Evolutionary conservation across 73 alveolate genomes (phyloP).

Genomic region (Tetrahymena borealis): DNA sequence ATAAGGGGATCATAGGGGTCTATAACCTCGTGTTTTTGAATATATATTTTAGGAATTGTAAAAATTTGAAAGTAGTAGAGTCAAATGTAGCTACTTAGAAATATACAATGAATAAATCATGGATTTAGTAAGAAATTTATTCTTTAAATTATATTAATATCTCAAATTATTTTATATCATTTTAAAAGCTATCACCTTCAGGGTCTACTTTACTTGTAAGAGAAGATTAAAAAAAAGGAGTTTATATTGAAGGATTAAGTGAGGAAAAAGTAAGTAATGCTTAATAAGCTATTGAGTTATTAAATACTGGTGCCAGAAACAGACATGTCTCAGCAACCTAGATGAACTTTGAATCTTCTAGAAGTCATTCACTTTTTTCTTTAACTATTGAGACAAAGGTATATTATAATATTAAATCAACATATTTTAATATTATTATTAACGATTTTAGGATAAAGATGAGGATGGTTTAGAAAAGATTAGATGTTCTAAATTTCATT

Average conservation of each 20-base stretch:
- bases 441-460: not conserved
- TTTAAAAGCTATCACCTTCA: not conserved
- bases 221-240: slow-evolving; percentile 74
- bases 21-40: slow-evolving; percentile 71
- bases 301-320: slow-evolving; percentile 67
- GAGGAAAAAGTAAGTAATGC: slow-evolving; percentile 57
- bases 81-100: slow-evolving; percentile 64
- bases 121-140: slow-evolving; percentile 13
- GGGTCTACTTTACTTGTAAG: slow-evolving; percentile 24
- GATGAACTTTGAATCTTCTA: slow-evolving; percentile 78
- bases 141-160: not conserved
- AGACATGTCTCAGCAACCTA: slow-evolving; percentile 81
- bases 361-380: slow-evolving; percentile 80
- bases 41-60: slow-evolving; percentile 47
- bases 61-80: slow-evolving; percentile 10
- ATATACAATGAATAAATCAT: slow-evolving; percentile 66
- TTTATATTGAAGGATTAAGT: slow-evolving; percentile 74
- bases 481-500: slow-evolving; percentile 50
- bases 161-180: too few species aligned
- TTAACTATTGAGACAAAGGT: slow-evolving; percentile 31
- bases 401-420: not conserved
- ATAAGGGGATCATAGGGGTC: slow-evolving; percentile 50
- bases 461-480: not conserved
- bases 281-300: slow-evolving; percentile 55
- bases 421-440: not conserved